These are phyloP conservation scores for Podaxis sp. DNA, from an alignment of 768 basidiomycete genomes.

Conservation along the genomic window DNA sequence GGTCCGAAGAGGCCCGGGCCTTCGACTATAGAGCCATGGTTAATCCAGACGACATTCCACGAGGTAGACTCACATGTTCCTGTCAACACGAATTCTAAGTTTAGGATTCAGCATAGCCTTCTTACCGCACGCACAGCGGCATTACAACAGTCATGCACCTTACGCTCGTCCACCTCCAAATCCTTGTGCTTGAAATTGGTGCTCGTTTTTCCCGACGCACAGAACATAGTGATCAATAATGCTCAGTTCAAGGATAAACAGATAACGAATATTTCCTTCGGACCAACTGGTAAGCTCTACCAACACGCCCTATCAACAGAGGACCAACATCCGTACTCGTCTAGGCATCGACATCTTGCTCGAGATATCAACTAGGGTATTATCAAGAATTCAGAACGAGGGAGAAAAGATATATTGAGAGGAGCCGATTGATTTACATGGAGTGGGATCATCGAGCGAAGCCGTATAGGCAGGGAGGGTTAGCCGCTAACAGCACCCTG, in stretches of 20 bases:
- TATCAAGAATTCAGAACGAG: background rate
- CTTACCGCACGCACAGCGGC: too few relatives aligned
- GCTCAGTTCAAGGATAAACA: background rate
- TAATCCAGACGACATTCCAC: too few relatives aligned
- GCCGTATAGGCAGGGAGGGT: too few relatives aligned
- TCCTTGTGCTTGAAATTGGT: background rate
- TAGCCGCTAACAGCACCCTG: too few relatives aligned
- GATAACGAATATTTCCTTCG: background rate
- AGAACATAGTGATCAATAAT: background rate
- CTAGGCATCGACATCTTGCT: background rate
- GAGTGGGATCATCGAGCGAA: background rate
- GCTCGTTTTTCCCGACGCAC: background rate
- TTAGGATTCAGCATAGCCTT: too few relatives aligned
- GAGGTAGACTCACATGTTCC: too few relatives aligned
- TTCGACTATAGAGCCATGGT: too few relatives aligned
- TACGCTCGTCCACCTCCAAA: background rate
- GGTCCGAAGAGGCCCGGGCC: too few relatives aligned
- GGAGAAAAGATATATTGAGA: background rate
- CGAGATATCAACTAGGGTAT: background rate
- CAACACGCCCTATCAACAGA: background rate
- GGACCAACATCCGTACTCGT: background rate
- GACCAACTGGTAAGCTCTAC: background rate
- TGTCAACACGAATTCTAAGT: too few relatives aligned
- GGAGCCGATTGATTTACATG: background rate
- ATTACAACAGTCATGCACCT: background rate